A percentile compares a stretch with the other conserved stretches of the same genome.
These are phyloP conservation scores for Gymnopilus junonius DNA, from an alignment of 768 basidiomycete species.

Conservation along the genomic window DNA sequence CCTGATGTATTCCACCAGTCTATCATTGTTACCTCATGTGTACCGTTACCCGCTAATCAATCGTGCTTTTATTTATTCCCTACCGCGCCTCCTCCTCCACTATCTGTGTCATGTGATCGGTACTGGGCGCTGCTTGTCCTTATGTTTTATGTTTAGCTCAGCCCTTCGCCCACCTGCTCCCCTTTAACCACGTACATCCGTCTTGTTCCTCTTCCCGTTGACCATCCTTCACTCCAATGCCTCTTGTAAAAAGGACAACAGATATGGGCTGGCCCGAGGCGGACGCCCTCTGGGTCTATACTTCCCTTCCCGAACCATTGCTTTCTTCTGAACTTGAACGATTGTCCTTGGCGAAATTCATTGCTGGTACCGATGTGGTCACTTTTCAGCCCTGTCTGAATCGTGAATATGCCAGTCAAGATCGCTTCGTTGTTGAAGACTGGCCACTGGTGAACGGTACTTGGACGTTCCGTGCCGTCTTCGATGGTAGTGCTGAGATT, in stretches of 20 bases:
- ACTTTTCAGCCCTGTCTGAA: conserved; percentile 52
- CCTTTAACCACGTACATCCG: conserved; percentile 2
- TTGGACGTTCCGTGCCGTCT: conserved; percentile 51
- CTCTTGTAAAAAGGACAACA: conserved; percentile 29
- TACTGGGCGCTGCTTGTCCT: conserved; percentile 3
- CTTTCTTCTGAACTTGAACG: conserved; percentile 45
- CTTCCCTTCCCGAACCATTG: conserved; percentile 44
- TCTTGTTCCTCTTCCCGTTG: conserved; percentile 6
- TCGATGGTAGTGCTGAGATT: conserved; percentile 44
- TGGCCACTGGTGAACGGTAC: conserved; percentile 41
- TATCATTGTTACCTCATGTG: conserved; percentile 11
- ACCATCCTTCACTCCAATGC: conserved; percentile 6
- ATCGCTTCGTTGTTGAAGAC: conserved; percentile 46
- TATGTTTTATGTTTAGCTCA: conserved; percentile 4
- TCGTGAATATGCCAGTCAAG: conserved; percentile 45
- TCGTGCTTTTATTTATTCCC: background rate
- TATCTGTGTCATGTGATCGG: conserved; percentile 20
- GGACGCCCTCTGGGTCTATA: conserved; percentile 38
- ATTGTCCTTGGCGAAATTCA: conserved; percentile 35
- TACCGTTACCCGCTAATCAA: conserved; percentile 20
- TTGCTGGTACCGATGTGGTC: conserved; percentile 41
- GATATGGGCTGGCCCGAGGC: conserved; percentile 41
- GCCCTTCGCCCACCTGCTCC: background rate
- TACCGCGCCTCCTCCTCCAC: conserved; percentile 2
- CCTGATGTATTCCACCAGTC: conserved; percentile 15